Percentiles rank a stretch among this genome's conserved stretches.
Conservation (phyloP, 495 filamentous ascomycete species). For the Podospora sp. region DNA sequence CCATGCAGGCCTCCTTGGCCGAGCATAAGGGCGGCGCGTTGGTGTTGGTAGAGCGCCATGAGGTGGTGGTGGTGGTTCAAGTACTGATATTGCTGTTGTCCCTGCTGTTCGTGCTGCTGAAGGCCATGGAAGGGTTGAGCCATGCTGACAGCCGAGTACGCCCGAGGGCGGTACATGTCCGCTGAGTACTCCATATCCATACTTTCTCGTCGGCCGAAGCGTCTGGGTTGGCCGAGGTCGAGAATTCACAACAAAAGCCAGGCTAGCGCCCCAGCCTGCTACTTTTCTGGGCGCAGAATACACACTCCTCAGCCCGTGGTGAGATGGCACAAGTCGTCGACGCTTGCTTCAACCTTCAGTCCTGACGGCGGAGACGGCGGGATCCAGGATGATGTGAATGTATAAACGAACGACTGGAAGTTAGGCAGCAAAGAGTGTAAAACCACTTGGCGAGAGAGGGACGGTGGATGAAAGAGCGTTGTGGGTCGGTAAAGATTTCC, state of each 20-base stretch:
- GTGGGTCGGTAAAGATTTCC: constrained; percentile 31
- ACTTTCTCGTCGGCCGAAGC: neutral
- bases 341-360: neutral
- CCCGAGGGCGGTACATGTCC: neutral
- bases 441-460: constrained; percentile 19
- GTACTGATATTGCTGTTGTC: constrained; percentile 30
- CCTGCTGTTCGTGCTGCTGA: constrained; percentile 26
- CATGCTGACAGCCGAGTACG: neutral
- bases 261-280: neutral
- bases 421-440: constrained; percentile 33
- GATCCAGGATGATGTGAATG: neutral
- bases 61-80: constrained; percentile 31
- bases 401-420: constrained; percentile 50
- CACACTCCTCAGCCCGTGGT: neutral
- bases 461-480: constrained; percentile 36
- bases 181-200: constrained; percentile 35
- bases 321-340: neutral
- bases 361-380: neutral
- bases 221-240: neutral
- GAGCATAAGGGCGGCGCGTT: constrained; percentile 33
- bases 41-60: constrained; percentile 36
- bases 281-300: neutral
- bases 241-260: neutral
- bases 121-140: constrained; percentile 20
- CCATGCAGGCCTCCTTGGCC: constrained; percentile 34